These are phyloP conservation scores for Secale cereale DNA, from an alignment of 176 grass and related monocot genomes.

Conservation along the genomic window DNA sequence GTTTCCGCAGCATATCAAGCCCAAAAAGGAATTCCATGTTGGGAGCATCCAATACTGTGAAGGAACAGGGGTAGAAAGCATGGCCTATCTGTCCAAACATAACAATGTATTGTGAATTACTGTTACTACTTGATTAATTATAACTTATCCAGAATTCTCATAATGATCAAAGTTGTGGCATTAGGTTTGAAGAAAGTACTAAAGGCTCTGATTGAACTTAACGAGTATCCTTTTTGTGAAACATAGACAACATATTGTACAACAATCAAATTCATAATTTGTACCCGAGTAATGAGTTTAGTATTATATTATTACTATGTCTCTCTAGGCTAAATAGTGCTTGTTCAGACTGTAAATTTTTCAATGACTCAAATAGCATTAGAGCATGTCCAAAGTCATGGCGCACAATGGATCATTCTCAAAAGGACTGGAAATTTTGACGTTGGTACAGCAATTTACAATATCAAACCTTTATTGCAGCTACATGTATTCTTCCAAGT, in stretches of 20 bases:
- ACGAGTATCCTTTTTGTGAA: background rate
- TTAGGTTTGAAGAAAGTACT: background rate
- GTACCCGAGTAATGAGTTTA: background rate
- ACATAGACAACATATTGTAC: background rate
- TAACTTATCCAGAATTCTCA: background rate
- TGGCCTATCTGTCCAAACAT: slow-evolving; percentile 71
- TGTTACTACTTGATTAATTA: background rate
- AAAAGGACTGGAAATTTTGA: background rate
- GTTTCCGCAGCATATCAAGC: slow-evolving; percentile 99
- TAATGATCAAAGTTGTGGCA: background rate
- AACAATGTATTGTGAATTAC: background rate
- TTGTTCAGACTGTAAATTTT: background rate
- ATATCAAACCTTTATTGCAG: slow-evolving; percentile 79
- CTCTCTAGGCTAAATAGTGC: background rate
- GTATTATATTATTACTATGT: background rate
- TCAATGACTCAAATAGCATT: slow-evolving; percentile 5
- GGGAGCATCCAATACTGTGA: slow-evolving; percentile 94
- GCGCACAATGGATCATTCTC: background rate
- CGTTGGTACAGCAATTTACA: slow-evolving; percentile 2
- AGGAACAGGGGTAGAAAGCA: slow-evolving; percentile 86
- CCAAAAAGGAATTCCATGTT: slow-evolving; percentile 99
- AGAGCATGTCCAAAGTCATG: background rate
- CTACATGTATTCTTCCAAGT: slow-evolving; percentile 95
- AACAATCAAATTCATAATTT: background rate
- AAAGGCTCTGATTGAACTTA: slow-evolving; percentile 15